Conservation (phyloP, 768 basidiomycete species). For the Cystobasidium onofrii region DNA sequence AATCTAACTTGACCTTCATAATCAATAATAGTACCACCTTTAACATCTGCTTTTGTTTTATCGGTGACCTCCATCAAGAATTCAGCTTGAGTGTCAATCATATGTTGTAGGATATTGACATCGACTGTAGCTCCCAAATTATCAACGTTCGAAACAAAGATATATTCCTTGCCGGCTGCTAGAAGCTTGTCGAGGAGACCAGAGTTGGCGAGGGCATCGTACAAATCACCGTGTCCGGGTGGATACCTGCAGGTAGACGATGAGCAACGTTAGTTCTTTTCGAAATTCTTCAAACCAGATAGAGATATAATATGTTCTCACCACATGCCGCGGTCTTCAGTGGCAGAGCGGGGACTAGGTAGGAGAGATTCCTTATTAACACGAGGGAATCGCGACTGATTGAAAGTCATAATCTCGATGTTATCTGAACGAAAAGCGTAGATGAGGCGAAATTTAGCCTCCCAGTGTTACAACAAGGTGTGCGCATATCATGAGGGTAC, state of each 20-base stretch:
- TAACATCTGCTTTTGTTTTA: constrained; percentile 88
- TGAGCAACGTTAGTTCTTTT: neutral
- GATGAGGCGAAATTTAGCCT: too few relatives aligned
- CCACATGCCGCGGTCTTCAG: constrained; percentile 83
- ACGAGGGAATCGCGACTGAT: constrained; percentile 83
- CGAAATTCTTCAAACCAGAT: too few relatives aligned
- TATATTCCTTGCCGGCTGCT: constrained; percentile 86
- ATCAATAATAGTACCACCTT: constrained; percentile 48
- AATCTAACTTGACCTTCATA: constrained; percentile 67
- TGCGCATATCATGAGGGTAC: neutral
- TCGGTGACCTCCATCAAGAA: constrained; percentile 59
- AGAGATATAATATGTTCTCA: too few relatives aligned
- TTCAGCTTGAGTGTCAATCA: constrained; percentile 48
- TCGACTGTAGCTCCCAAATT: constrained; percentile 88
- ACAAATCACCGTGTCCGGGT: constrained; percentile 92
- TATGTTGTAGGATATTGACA: constrained; percentile 64
- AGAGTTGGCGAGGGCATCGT: constrained; percentile 81
- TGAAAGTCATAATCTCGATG: constrained; percentile 61
- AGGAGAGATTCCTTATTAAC: constrained; percentile 82
- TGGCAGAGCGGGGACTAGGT: constrained; percentile 67
- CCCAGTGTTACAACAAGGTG: too few relatives aligned
- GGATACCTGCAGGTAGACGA: constrained; percentile 57
- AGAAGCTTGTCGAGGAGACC: constrained; percentile 84
- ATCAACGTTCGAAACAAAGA: constrained; percentile 95
- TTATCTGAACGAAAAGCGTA: constrained; percentile 50